phyloP scores from a whole-genome alignment of 176 grass and related monocot genomes.

The Carex kokanica region DNA sequence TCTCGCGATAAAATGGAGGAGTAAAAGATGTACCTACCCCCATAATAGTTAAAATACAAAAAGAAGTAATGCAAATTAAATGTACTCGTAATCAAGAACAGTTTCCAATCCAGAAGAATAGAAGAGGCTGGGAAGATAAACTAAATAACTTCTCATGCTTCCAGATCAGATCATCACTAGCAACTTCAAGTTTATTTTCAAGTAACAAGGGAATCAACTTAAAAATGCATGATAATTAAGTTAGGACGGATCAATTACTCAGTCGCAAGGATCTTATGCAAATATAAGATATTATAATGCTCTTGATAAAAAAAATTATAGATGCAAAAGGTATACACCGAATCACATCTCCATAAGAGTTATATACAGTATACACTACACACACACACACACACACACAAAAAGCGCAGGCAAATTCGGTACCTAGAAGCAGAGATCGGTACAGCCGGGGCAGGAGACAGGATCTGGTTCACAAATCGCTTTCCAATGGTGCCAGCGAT shows the following conservation, averaged over 20 bases:
- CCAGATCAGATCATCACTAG: background rate
- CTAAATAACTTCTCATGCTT: background rate
- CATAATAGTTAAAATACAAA: background rate
- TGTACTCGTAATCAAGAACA: background rate
- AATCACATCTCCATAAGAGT: background rate
- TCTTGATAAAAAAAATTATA: background rate
- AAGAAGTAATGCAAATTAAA: background rate
- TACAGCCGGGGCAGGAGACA: conserved; percentile 28
- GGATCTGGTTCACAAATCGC: conserved; percentile 64
- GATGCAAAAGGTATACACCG: background rate
- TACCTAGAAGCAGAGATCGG: conserved; percentile 42
- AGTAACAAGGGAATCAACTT: background rate
- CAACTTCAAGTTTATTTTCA: background rate
- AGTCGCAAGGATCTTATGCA: background rate
- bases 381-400: background rate
- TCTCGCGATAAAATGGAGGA: background rate
- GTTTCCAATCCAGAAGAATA: background rate
- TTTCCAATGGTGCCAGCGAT: conserved; percentile 63
- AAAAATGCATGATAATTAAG: background rate
- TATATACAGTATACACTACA: background rate
- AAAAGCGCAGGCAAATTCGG: background rate
- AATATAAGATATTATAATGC: background rate
- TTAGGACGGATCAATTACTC: background rate
- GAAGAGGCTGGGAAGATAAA: no score
- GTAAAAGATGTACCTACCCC: background rate